Base-by-base conservation (phyloP, 805 yeast genomes). In the Myxozyma mucilagina region DNA sequence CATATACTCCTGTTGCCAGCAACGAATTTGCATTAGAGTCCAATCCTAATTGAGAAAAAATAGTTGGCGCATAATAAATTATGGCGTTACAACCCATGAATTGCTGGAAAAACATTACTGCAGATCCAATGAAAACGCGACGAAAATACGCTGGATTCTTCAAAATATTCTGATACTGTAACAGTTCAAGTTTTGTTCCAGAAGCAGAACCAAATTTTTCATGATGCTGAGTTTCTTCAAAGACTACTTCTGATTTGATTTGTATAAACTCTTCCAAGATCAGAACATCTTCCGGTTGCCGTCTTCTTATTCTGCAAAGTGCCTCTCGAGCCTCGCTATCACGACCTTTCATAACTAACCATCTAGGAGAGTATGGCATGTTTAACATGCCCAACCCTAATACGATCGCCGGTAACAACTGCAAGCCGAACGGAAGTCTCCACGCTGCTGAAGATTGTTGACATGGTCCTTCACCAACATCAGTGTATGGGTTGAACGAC, bases 381-480 rank as follows among this genome's bases (percentile, higher is more conserved):
- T 71, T 56, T 20, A 71, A 50, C 69, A 83, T 60, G 70, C 82
- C 78, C 66, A 81, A 20, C 63, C 77, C 66, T 72, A 82, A 61
- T 64, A 86, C 41, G 66, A 79, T 34, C 67, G 79, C 76, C 71
- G 90, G 78, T 70, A 85, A 61, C 70, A 80, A 72, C 76, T 82
- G 79, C 75, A 87, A 44, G 68, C 82, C 76, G 87, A 91, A 78
- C 61, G 84, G 87, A 20, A 83, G 69, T 69, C 92, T 79, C 81
- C 87, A 87, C 48, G 88, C 80, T 45, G 77, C 13, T 1, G 72
- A 71, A 41, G 69, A 63, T 53, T 69, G 71, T 52, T 45, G 56
- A 52, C 57, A 59, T 39, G 35, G 66, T 10, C 45, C 52, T 14
- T 34, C 50, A 20, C 43, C 55, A 24, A 59, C 24, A 20, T 59